These are phyloP conservation scores for Aspergillus coremiiformis DNA, from an alignment of 495 filamentous ascomycete species.

Conservation along the genomic window DNA sequence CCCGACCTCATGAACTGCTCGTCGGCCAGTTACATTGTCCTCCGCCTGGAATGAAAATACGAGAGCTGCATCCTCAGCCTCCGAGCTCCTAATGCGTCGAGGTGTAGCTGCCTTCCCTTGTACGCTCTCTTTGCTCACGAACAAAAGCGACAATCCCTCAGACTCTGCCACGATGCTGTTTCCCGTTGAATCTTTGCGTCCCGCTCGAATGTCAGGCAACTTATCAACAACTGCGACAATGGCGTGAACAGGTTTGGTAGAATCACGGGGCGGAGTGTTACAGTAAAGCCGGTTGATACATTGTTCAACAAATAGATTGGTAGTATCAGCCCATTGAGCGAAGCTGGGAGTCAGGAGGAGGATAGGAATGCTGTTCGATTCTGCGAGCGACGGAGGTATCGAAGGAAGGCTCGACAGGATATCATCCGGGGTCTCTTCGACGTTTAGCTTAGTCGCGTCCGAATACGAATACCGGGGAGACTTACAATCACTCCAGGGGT, in stretches of 20 bases:
- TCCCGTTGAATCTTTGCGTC: neutral
- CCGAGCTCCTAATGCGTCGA: constrained; percentile 26
- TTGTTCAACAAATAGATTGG: constrained; percentile 24
- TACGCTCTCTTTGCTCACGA: constrained; percentile 18
- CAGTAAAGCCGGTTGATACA: constrained; percentile 24
- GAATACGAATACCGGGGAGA: neutral
- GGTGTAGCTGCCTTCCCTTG: constrained; percentile 26
- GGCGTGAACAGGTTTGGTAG: constrained; percentile 15
- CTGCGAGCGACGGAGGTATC: constrained; percentile 5
- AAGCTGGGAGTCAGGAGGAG: constrained; percentile 37
- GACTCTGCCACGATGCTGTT: constrained; percentile 7
- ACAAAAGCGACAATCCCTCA: constrained; percentile 33
- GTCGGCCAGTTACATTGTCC: neutral
- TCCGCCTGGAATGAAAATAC: constrained; percentile 20
- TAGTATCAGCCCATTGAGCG: constrained; percentile 32
- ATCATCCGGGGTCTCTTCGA: constrained; percentile 26
- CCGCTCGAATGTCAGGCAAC: constrained; percentile 19
- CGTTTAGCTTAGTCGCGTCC: constrained; percentile 6
- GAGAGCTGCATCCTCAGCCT: constrained; percentile 29
- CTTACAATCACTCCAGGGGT: constrained; percentile 32
- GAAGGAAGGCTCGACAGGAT: constrained; percentile 26
- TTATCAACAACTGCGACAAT: constrained; percentile 35
- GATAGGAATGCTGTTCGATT: constrained; percentile 19
- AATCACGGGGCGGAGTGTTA: neutral
- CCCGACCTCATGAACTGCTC: constrained; percentile 27